Evolutionary conservation across 345 rosid species (phyloP).

Genomic region (Eucalyptus regnans): DNA sequence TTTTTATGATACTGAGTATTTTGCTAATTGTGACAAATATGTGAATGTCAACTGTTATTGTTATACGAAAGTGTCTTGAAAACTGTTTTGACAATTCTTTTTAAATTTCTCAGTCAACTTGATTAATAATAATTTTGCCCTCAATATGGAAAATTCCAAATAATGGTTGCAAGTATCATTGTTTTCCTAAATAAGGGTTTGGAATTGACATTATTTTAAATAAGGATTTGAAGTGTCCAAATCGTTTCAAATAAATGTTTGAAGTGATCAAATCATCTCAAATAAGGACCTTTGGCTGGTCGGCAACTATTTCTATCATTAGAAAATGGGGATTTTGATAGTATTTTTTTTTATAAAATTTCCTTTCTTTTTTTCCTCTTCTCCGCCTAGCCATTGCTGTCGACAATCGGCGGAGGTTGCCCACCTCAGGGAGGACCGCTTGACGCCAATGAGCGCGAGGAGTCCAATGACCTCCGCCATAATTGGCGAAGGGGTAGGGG

Average conservation of each 20-base stretch:
- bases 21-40: not conserved
- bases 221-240: too few species aligned
- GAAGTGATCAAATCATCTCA: too few species aligned
- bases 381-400: fast-evolving
- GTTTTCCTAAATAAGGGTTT: fast-evolving
- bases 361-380: too few species aligned
- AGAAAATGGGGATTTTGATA: too few species aligned
- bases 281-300: too few species aligned
- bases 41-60: not conserved
- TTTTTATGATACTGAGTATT: not conserved
- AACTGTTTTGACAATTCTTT: not conserved
- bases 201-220: too few species aligned
- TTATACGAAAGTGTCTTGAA: not conserved
- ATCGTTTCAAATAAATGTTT: too few species aligned
- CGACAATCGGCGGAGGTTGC: fast-evolving
- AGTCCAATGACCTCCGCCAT: too few species aligned
- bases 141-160: not conserved
- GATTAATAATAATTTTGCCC: not conserved
- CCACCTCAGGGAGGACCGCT: too few species aligned
- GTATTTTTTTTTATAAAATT: too few species aligned
- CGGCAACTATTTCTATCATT: fast-evolving
- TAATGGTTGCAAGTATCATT: too few species aligned
- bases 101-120: not conserved
- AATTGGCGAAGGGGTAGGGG: too few species aligned
- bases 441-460: fast-evolving